Base-by-base conservation (phyloP, 495 filamentous ascomycete genomes). In the Penicillium samsonianum region DNA sequence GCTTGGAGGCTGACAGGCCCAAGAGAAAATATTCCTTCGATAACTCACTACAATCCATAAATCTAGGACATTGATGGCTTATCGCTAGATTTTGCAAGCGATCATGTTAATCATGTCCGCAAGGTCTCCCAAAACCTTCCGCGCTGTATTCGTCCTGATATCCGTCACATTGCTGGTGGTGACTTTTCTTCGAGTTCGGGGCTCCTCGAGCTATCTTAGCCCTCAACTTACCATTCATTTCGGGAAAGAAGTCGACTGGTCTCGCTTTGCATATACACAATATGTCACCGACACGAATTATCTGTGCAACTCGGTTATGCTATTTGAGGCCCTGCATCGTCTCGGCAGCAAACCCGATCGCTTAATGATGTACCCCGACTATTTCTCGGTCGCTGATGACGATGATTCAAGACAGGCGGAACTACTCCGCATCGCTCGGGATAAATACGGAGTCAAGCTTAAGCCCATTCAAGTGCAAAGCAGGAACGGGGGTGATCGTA, bases 271-370 rank as follows among this genome's bases (percentile, higher is more conserved):
- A 31, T 87, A 89, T 58, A 73, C 73, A 1, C 81, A 83, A 68
- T 90, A 87, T 67, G 87, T 81, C 33, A 86, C 84, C 12, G 75
- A 79, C 55, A 73, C 68, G 43, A 68, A 76, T 8, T 84, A 86
- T 69, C 79, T 90, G 3, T 90, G 86, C 69, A 87, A 87, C 63
- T 80, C 84, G 0, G 65, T 89, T 46, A 87, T 89, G 85, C 67
- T 88, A 16, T 82, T 89, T 55, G 82, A 84, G 59, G 67, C 73
- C 25, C 60, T 88, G 14, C 60, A 80, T 46, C 74, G 77, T n/a
- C 66, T 85, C 1, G 78, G 73, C 6, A 82, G 77, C 63, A 79
- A 80, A 63, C 80, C 86, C 12, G 81, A 85, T 50, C 77, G 80
- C 7, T 59, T 88, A 19, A 73, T 89, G 67, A 69, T 88, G 70